Percentiles rank a stretch among this genome's conserved stretches.
Conservation (phyloP, 306 rosid species). For the Pterocarpus macrocarpus region DNA sequence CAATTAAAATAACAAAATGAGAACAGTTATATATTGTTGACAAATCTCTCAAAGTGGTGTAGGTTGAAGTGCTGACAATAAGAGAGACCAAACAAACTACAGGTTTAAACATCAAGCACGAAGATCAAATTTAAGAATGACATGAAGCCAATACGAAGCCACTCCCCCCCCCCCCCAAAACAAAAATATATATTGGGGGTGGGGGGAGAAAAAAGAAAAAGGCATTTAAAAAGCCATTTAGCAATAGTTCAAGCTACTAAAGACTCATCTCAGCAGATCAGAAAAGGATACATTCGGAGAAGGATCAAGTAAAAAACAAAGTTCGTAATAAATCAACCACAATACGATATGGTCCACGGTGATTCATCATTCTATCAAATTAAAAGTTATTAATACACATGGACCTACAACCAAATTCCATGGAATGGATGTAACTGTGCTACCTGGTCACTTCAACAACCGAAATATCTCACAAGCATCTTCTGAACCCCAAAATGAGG, state of each 20-base stretch:
- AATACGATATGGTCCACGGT: not conserved
- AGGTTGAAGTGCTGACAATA: conserved; percentile 18
- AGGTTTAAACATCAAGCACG: conserved; percentile 10
- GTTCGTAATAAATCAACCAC: not conserved
- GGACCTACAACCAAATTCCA: not conserved
- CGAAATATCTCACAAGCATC: conserved; percentile 25
- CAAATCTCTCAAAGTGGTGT: conserved; percentile 22
- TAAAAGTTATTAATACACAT: not conserved
- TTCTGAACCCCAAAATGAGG: conserved; percentile 21
- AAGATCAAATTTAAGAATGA: conserved; percentile 33
- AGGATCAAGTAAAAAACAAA: conserved; percentile 1
- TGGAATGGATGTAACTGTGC: conserved; percentile 17
- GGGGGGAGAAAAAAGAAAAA: no score
- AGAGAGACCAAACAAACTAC: conserved; percentile 13
- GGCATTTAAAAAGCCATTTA: no score
- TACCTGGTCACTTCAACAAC: conserved; percentile 37
- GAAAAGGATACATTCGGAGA: conserved; percentile 2
- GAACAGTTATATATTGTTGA: conserved; percentile 24
- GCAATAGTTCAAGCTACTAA: not conserved
- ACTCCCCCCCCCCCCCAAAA: not conserved
- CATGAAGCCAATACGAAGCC: conserved; percentile 14
- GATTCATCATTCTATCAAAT: no score
- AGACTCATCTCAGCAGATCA: not conserved
- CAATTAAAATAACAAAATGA: conserved; percentile 45
- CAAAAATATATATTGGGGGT: no score